phyloP scores from a whole-genome alignment of 352 stramenopile species.

The Phytophthora vignae region DNA sequence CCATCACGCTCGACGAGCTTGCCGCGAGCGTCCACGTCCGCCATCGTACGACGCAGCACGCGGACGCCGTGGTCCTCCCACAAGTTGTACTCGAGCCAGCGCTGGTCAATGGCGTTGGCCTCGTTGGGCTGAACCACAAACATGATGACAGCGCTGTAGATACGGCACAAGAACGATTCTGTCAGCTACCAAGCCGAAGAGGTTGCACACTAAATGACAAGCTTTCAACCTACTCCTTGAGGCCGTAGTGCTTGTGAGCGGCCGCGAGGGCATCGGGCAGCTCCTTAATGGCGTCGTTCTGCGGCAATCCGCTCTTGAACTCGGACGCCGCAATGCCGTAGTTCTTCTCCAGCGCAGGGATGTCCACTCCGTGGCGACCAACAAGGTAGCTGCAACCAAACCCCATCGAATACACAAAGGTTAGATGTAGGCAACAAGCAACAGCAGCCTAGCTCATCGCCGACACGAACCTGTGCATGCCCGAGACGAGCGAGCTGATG shows the following conservation, averaged over 20 bases:
- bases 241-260: slow-evolving; percentile 76
- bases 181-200: slow-evolving; percentile 1
- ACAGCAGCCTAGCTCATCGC: too few relatives aligned
- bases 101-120: slow-evolving; percentile 93
- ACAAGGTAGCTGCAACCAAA: slow-evolving; percentile 54
- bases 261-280: slow-evolving; percentile 71
- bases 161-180: neutral
- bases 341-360: slow-evolving; percentile 58
- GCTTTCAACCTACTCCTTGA: slow-evolving; percentile 59
- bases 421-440: neutral
- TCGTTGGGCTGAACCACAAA: slow-evolving; percentile 93
- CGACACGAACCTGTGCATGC: slow-evolving; percentile 82
- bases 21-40: slow-evolving; percentile 57
- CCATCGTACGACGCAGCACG: slow-evolving; percentile 81
- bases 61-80: slow-evolving; percentile 84
- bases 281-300: slow-evolving; percentile 74
- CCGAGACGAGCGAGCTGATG: slow-evolving; percentile 92
- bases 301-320: slow-evolving; percentile 56
- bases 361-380: slow-evolving; percentile 52
- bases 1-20: slow-evolving; percentile 45
- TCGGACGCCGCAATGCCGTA: slow-evolving; percentile 55
- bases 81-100: slow-evolving; percentile 93
- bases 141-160: slow-evolving; percentile 74
- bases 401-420: neutral
- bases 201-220: neutral